Evolutionary conservation across 106 monocot species (phyloP).

Genomic region (Acanthochlamys bracteata): DNA sequence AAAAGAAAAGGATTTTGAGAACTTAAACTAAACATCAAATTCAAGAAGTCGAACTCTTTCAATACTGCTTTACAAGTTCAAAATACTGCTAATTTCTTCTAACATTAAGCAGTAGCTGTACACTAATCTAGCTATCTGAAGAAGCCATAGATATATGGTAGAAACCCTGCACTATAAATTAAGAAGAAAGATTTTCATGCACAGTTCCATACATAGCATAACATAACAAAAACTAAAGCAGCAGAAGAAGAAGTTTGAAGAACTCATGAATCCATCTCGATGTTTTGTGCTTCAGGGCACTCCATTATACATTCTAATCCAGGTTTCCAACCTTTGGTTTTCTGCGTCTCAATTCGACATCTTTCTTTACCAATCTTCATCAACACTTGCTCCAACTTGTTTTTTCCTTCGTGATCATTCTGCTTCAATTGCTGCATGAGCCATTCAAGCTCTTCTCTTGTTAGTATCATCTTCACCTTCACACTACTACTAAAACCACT

Average conservation of each 20-base stretch:
- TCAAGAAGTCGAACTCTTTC: too few species aligned
- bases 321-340: slow-evolving; percentile 11
- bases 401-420: slow-evolving; percentile 11
- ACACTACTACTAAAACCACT: background rate
- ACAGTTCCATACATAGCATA: too few species aligned
- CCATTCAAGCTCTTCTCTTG: slow-evolving; percentile 22
- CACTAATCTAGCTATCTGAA: too few species aligned
- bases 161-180: too few species aligned
- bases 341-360: background rate
- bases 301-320: slow-evolving; percentile 19
- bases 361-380: slow-evolving; percentile 7
- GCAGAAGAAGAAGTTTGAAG: too few species aligned
- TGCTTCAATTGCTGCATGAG: slow-evolving; percentile 8
- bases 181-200: too few species aligned
- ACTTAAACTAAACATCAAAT: too few species aligned
- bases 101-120: too few species aligned
- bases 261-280: background rate
- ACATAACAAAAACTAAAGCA: too few species aligned
- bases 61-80: too few species aligned
- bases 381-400: slow-evolving; percentile 16
- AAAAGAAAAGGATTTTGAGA: background rate
- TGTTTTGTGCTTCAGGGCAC: background rate
- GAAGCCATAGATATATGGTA: too few species aligned
- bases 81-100: too few species aligned
- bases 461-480: slow-evolving; percentile 19